These are phyloP conservation scores for Aspergillus hiratsukae DNA, from an alignment of 2,329 filamentous ascomycete species.

Conservation along the genomic window DNA sequence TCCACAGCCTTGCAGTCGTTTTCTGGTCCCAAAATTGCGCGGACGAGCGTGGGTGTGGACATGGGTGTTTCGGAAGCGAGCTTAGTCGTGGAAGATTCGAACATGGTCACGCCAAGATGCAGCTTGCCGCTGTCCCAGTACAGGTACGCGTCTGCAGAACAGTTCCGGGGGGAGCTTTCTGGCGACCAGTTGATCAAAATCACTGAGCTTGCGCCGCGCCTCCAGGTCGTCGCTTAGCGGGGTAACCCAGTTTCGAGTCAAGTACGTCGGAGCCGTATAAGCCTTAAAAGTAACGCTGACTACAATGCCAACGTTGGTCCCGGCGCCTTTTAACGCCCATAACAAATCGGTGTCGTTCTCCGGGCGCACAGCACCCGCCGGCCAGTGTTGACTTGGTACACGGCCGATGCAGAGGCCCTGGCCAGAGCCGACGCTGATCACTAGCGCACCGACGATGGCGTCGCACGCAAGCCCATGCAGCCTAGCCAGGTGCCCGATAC, in stretches of 20 bases:
- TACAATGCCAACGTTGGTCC: slow-evolving; percentile 57
- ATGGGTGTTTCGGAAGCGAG: slow-evolving; percentile 5
- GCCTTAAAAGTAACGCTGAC: slow-evolving; percentile 51
- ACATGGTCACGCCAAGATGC: slow-evolving; percentile 50
- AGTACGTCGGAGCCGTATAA: slow-evolving; percentile 40
- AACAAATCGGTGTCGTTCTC: slow-evolving; percentile 50
- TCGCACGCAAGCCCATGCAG: slow-evolving; percentile 57
- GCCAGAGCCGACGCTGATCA: slow-evolving; percentile 50
- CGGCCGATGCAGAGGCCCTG: slow-evolving; percentile 48
- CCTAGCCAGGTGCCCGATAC: slow-evolving; percentile 57
- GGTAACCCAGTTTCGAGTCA: slow-evolving; percentile 40
- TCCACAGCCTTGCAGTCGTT: slow-evolving; percentile 39
- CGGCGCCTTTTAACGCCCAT: slow-evolving; percentile 57
- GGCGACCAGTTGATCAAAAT: slow-evolving; percentile 36
- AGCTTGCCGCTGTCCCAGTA: slow-evolving; percentile 46
- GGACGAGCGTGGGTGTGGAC: slow-evolving; percentile 7
- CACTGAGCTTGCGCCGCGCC: slow-evolving; percentile 32
- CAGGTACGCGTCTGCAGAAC: slow-evolving; percentile 54
- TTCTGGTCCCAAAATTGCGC: slow-evolving; percentile 25
- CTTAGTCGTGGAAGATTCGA: slow-evolving; percentile 36
- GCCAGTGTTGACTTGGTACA: slow-evolving; percentile 47
- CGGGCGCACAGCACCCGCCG: slow-evolving; percentile 38
- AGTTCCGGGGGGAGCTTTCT: slow-evolving; percentile 38
- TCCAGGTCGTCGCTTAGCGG: slow-evolving; percentile 23
- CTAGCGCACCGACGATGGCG: slow-evolving; percentile 55